Conservation (phyloP, 768 basidiomycete species). For the Lentinula edodes region DNA sequence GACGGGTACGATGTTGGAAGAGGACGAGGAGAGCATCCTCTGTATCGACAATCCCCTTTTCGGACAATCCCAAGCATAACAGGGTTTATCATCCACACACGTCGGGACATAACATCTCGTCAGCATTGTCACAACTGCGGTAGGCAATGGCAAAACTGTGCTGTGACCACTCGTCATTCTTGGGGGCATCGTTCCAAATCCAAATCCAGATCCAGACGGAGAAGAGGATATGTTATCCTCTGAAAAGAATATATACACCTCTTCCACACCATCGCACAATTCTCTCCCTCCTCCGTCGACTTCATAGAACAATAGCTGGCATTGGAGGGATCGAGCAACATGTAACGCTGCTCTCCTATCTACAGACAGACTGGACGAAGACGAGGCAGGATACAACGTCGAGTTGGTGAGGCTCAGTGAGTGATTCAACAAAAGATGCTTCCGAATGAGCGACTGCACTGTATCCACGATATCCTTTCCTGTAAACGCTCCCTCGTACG, state of each 20-base stretch:
- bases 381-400: not conserved
- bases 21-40: constrained; percentile 1
- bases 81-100: constrained; percentile 74
- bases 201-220: constrained; percentile 14
- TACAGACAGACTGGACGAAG: not conserved
- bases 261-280: constrained; percentile 83
- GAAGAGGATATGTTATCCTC: constrained; percentile 54
- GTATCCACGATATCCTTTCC: constrained; percentile 93
- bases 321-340: constrained; percentile 86
- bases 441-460: constrained; percentile 82
- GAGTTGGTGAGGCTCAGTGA: constrained; percentile 49
- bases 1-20: not conserved
- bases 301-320: constrained; percentile 93
- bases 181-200: not conserved
- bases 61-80: constrained; percentile 83
- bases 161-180: constrained; percentile 44
- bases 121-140: constrained; percentile 83
- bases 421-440: constrained; percentile 76
- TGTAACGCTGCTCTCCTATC: constrained; percentile 82
- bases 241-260: constrained; percentile 82
- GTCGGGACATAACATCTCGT: constrained; percentile 88
- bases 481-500: constrained; percentile 87
- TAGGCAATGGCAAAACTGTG: constrained; percentile 44
- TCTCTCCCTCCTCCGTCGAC: constrained; percentile 91
- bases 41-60: constrained; percentile 39